Evolutionary conservation across 805 yeast species (phyloP).

Genomic region (Candida sithepensis): DNA sequence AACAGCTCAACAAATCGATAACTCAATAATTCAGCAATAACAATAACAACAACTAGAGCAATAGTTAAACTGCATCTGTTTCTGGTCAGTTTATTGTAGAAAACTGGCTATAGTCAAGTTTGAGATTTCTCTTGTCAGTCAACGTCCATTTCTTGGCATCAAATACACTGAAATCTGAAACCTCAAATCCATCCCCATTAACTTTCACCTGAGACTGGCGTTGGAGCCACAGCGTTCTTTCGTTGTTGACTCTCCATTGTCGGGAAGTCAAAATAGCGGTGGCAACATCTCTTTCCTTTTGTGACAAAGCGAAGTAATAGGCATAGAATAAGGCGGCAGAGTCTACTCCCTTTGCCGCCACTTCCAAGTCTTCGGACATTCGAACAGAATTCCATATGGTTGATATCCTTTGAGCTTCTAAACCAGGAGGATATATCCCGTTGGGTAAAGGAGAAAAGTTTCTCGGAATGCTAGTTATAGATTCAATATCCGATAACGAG

Average conservation of each 20-base stretch:
- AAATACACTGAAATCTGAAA: constrained; percentile 42
- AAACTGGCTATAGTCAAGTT: constrained; percentile 33
- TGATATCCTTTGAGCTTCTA: constrained; percentile 31
- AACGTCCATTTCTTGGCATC: constrained; percentile 42
- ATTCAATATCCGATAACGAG: constrained; percentile 21
- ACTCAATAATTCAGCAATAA: too few relatives aligned
- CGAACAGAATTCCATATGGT: constrained; percentile 31
- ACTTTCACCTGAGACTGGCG: constrained; percentile 36
- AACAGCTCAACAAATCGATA: not conserved
- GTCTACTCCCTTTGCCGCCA: constrained; percentile 28
- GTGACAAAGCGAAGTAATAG: constrained; percentile 40
- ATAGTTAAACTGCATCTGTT: not conserved
- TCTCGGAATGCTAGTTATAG: constrained; percentile 25
- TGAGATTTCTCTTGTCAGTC: constrained; percentile 37
- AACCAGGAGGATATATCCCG: constrained; percentile 29
- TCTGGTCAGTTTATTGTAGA: constrained; percentile 1
- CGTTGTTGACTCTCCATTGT: constrained; percentile 35
- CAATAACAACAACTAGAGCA: not conserved
- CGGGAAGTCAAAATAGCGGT: constrained; percentile 30
- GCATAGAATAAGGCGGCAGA: constrained; percentile 40
- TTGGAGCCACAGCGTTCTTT: constrained; percentile 32
- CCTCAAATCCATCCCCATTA: constrained; percentile 36
- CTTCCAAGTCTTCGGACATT: constrained; percentile 19
- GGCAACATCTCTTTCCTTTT: constrained; percentile 37
- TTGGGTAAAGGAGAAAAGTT: constrained; percentile 24